Evolutionary conservation across 2,329 filamentous ascomycete genomes (phyloP), one percentile per base, ranked within the genome.

Genomic region (Leptodontidium sp.): DNA sequence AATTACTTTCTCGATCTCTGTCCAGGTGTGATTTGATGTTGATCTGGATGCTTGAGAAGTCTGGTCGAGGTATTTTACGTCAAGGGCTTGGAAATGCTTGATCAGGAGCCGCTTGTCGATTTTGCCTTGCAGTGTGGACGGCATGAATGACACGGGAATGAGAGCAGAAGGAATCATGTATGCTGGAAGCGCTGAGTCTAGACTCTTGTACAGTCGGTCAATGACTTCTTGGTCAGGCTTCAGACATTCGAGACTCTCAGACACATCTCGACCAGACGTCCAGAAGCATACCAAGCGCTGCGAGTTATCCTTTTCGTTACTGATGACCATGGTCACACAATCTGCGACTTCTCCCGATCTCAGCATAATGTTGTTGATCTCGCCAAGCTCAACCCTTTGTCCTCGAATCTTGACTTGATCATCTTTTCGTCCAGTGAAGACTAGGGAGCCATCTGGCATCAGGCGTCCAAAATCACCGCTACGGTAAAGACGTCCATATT

Each of bases 121-220:
- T 78, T 97, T 97, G 2, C 91, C 92, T 69, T 92, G 92, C 0
- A 86, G 77, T 0, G 91, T 97, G 74, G 90, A 84, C 0, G 94
- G 93, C 52, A 97, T 83, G 0, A 79, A 76, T 0, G 87, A 86
- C 7, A 97, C 82, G 0, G 92, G 91, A 6, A 98, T 81, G 2
- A 97, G 79, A 68, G 89, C 87, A 0, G 88, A 88, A 0, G 94
- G 94, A 1, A 97, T 80, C 92, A 96, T 96, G 78, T 97, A 97
- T 0, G 80, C 75, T 0, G 93, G 90, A 0, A 98, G 80, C 0
- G 81, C 81, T 3, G 84, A 81, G 52, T 82, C 79, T 0, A 97
- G 78, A 0, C 79, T 77, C 2, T 84, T 80, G 68, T 88, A 90
- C 0, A 96, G 78, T 2, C 78, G 74, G 2, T 78, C 74, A 1